Evolutionary conservation across 2,329 filamentous ascomycete species (phyloP), one percentile per base, ranked within the genome.

Genomic region (Fusarium poae): DNA sequence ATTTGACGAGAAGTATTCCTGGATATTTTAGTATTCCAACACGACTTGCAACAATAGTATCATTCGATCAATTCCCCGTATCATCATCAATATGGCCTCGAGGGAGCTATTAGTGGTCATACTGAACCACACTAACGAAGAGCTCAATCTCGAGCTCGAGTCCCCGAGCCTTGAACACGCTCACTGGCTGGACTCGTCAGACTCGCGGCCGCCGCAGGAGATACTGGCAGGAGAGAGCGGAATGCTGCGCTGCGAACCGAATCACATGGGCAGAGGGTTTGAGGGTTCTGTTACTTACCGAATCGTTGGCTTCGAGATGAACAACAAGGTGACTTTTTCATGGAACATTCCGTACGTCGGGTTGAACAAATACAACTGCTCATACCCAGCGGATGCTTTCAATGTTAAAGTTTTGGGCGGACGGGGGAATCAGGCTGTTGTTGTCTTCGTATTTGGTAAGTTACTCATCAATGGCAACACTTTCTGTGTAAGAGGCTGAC

Each of bases 111-210:
- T 61, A 10, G 45, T 66, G 3, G 61, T 66, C 6, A 46, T 65
- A 21, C 16, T 65, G 21, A 67, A 67, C 13, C 63, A 65, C n/a
- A 61, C 63, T 4, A 67, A 67, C 30, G 61, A 67, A 20, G 63
- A 67, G 3, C 63, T 65, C 32, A 43, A 56, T 6, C 44, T 55
- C n/a, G 49, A 61, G 13, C 30, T 20, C 8, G 29, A 56, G 21
- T 65, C 50, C 13, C 50, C 50, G 13, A 30, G 4, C 27, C 50
- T 67, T 15, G 6, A 23, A 4, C 55, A 56, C 23, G 55, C 61
- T 5, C 21, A 61, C 6, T 65, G 39, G 48, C 37, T 42, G 16
- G 54, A 59, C 20, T n/a, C 34, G 1, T 12, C 30, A 2, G 45
- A 56, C 1, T n/a, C 35, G 25, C 45, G 7, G 21, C 61, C 55